Conservation (phyloP, 352 stramenopile species). For the Globisporangium megalacanthum region DNA sequence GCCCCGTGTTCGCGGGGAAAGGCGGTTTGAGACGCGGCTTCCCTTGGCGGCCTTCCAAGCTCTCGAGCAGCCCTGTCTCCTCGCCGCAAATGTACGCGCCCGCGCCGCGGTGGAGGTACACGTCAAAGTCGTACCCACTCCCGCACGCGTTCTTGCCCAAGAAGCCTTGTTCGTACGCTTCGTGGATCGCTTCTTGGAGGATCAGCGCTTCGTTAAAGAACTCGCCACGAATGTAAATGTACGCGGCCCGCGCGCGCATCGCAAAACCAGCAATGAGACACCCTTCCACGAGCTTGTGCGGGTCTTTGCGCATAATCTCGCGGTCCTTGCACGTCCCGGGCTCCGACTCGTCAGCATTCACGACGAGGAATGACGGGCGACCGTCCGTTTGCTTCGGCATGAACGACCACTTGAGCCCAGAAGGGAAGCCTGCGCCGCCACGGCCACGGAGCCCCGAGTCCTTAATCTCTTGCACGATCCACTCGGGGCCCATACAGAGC, state of each 20-base stretch:
- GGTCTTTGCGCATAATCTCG: constrained; percentile 99
- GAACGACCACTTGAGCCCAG: constrained; percentile 99
- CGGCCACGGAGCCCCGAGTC: constrained; percentile 96
- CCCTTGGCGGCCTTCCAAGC: constrained; percentile 95
- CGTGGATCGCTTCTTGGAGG: constrained; percentile 98
- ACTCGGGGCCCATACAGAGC: constrained; percentile 98
- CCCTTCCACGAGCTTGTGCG: constrained; percentile 99
- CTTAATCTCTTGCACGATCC: constrained; percentile 99
- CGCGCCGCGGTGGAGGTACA: constrained; percentile 98
- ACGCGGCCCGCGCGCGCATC: constrained; percentile 97
- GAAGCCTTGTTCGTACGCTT: constrained; percentile 96
- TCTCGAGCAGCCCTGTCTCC: constrained; percentile 98
- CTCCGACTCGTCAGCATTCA: constrained; percentile 99
- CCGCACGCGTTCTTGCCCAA: constrained; percentile 97
- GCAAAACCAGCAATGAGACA: constrained; percentile 97
- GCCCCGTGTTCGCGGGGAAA: constrained; percentile 98
- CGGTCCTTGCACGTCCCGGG: constrained; percentile 99
- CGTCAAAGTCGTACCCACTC: constrained; percentile 99
- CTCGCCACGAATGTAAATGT: constrained; percentile 99
- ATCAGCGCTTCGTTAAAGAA: constrained; percentile 99
- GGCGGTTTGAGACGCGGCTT: constrained; percentile 98
- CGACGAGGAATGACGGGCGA: constrained; percentile 98
- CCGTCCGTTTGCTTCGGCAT: constrained; percentile 99
- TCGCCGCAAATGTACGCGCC: constrained; percentile 99
- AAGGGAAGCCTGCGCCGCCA: constrained; percentile 98